A percentile compares a stretch with the other conserved stretches of the same genome.
phyloP scores from a whole-genome alignment of 192 early-diverging fungal genomes.

The Coemansia sp. region DNA sequence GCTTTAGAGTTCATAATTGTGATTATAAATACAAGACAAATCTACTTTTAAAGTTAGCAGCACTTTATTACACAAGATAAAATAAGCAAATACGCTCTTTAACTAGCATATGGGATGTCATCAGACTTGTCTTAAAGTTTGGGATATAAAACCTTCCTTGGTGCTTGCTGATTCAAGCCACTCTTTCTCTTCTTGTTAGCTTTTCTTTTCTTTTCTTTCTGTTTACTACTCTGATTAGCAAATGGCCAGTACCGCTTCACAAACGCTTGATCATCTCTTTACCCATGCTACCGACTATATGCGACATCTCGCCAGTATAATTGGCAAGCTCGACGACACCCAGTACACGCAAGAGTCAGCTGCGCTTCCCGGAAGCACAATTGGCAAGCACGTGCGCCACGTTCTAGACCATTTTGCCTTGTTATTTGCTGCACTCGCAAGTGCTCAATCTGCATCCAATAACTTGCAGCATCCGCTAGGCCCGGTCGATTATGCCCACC shows the following conservation, averaged over 20 bases:
- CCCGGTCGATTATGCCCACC: slow-evolving; percentile 21
- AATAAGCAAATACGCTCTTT: too few relatives aligned
- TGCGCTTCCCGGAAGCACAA: slow-evolving; percentile 53
- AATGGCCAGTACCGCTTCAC: not conserved
- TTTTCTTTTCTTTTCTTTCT: not conserved
- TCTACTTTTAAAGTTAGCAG: too few relatives aligned
- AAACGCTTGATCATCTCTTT: slow-evolving; percentile 19
- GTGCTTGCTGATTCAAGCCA: not conserved
- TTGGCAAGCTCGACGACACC: slow-evolving; percentile 15
- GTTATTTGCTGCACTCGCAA: slow-evolving; percentile 15
- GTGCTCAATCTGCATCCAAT: not conserved
- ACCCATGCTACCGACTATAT: slow-evolving; percentile 19
- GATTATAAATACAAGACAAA: too few relatives aligned
- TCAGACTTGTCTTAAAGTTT: not conserved
- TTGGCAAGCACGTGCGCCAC: slow-evolving; percentile 60
- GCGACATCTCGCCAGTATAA: slow-evolving; percentile 8
- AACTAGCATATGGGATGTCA: not conserved
- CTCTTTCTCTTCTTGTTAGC: not conserved
- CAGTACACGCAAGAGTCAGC: slow-evolving; percentile 31
- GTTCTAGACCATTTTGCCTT: slow-evolving; percentile 53
- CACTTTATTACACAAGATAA: too few relatives aligned
- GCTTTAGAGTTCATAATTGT: slow-evolving; percentile 1
- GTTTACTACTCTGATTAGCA: not conserved
- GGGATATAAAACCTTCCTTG: slow-evolving; percentile 1
- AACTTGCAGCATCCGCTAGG: slow-evolving; percentile 5